Base-by-base conservation (phyloP, 2,329 filamentous ascomycete species). In the Cercospora sesami region DNA sequence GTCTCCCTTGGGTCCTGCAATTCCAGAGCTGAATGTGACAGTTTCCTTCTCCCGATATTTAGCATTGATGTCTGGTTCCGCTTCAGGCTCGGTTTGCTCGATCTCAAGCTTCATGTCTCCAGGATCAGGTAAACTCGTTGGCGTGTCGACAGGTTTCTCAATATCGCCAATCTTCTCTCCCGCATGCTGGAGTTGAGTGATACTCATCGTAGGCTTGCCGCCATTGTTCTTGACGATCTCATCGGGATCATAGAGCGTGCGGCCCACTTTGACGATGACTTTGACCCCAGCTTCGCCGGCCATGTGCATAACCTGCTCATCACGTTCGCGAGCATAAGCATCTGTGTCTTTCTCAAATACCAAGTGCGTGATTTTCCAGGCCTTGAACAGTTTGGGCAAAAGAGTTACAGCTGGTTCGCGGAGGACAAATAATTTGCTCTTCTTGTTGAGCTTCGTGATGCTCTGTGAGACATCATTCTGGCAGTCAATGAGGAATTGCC, bases 261-360 rank as follows among this genome's bases (percentile, higher is more conserved):
- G 82, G 0, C 91, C 91, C 26, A 82, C 83, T 60, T 81, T 84
- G 10, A 86, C 79, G n/a, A 93, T 81, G 21, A 93, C 89, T 73
- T 90, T 76, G 1, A 93, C 88, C 1, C 90, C 90, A 0, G 89
- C 87, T 57, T 86, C 80, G 71, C 85, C 81, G 4, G 90, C 90
- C n/a, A 89, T 79, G 16, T 83, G 78, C 36, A 83, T 79, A 10
- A 94, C 84, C 18, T 81, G 79, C 1, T 82, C 82, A 77, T 94
- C 91, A 60, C 91, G 80, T 48, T 87, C 84, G 16, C 86, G 83
- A 4, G 83, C 90, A 79, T 93, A 93, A 0, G 89, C 83, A 80
- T 94, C 91, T 0, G 90, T 92, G 73, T 93, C 91, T 74, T 90
- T 91, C 76, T 94, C 91, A 73, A 93, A 93, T 0, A 93, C 90